Conservation (phyloP, 257 asterid species). For the Mentha longifolia region DNA sequence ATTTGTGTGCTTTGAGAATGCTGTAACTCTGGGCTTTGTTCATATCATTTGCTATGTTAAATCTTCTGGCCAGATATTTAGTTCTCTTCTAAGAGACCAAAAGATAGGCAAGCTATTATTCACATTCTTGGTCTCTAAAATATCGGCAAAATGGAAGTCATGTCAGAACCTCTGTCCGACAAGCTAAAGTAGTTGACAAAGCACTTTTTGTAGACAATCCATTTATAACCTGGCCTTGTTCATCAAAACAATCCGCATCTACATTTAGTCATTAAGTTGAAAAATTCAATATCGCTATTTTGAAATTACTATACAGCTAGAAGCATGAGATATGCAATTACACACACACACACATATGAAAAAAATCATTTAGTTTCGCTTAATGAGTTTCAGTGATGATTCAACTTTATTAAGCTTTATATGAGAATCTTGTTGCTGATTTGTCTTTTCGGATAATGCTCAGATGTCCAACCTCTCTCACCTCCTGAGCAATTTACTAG, state of each 20-base stretch:
- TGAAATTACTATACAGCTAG: not conserved
- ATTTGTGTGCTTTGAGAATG: conserved; percentile 17
- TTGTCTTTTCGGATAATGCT: conserved; percentile 20
- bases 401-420: conserved; percentile 2
- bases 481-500: not conserved
- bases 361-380: not conserved
- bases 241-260: not conserved
- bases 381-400: conserved; percentile 17
- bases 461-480: not conserved
- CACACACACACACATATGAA: not conserved
- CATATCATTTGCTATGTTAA: conserved; percentile 14
- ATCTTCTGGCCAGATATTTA: not conserved
- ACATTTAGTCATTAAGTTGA: not conserved
- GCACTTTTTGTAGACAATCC: not conserved
- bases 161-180: not conserved
- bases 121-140: not conserved
- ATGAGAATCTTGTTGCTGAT: not conserved
- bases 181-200: not conserved
- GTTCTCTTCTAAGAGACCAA: not conserved
- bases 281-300: not conserved
- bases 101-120: not conserved
- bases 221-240: not conserved
- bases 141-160: not conserved
- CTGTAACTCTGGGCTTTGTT: conserved; percentile 1
- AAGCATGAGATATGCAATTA: not conserved